These are phyloP conservation scores for Anacardium occidentale DNA, from an alignment of 345 rosid species.

Conservation along the genomic window DNA sequence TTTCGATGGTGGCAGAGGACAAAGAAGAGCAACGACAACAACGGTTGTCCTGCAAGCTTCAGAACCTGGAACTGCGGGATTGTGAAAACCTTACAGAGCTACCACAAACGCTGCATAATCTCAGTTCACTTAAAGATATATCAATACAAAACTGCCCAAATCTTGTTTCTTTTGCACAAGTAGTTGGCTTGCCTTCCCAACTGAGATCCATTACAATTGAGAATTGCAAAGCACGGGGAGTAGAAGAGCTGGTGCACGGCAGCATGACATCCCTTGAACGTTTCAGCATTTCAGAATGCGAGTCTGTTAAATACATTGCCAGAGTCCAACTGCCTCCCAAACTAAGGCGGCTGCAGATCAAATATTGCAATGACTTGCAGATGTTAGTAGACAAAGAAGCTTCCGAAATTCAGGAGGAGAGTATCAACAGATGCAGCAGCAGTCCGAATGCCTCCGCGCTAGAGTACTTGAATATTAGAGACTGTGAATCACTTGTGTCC, in stretches of 20 bases:
- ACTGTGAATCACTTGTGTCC: not conserved
- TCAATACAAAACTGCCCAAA: not conserved
- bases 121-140: constrained; percentile 1
- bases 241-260: not conserved
- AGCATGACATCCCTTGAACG: not conserved
- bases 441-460: not conserved
- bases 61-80: not conserved
- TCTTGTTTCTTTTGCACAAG: not conserved
- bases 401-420: not conserved
- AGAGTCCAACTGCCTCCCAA: not conserved
- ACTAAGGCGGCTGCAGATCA: not conserved
- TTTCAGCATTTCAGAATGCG: not conserved
- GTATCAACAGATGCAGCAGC: not conserved
- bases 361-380: not conserved
- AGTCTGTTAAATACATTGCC: not conserved
- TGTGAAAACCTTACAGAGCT: not conserved
- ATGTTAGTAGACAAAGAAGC: not conserved
- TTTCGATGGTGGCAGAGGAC: not conserved
- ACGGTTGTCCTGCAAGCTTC: not conserved
- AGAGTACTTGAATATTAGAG: not conserved
- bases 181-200: not conserved
- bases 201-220: not conserved
- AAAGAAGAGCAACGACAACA: not conserved
- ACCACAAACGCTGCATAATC: not conserved
- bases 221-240: not conserved